These are phyloP conservation scores for Corynespora cassiicola DNA, from an alignment of 2,329 filamentous ascomycete genomes.

Conservation along the genomic window DNA sequence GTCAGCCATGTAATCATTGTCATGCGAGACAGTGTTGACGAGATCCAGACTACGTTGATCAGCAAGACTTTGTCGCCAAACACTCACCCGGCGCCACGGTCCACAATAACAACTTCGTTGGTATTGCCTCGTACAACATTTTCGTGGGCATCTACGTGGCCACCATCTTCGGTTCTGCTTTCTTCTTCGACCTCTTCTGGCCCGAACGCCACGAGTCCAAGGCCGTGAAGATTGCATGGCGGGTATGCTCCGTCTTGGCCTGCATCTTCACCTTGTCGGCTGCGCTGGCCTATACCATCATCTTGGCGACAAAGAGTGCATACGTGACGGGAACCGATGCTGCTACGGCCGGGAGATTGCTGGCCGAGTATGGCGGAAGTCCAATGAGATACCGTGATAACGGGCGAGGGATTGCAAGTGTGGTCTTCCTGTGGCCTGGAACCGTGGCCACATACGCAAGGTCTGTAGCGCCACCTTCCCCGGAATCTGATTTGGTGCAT, in stretches of 20 bases:
- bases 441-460: slow-evolving; percentile 56
- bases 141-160: slow-evolving; percentile 64
- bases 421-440: slow-evolving; percentile 62
- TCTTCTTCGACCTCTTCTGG: slow-evolving; percentile 70
- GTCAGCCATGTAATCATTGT: not conserved
- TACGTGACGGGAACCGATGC: slow-evolving; percentile 52
- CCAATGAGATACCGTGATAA: slow-evolving; percentile 57
- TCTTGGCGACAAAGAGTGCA: slow-evolving; percentile 56
- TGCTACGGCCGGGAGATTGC: slow-evolving; percentile 35
- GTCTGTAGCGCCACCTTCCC: slow-evolving; percentile 31
- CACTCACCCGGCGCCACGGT: slow-evolving; percentile 50
- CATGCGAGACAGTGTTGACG: slow-evolving; percentile 3
- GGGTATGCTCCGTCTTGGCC: slow-evolving; percentile 57
- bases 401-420: slow-evolving; percentile 56
- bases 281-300: slow-evolving; percentile 59
- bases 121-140: slow-evolving; percentile 64
- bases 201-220: slow-evolving; percentile 59
- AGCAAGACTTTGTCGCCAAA: slow-evolving; percentile 56
- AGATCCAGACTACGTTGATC: slow-evolving; percentile 59
- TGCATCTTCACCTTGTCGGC: slow-evolving; percentile 55
- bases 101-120: slow-evolving; percentile 63
- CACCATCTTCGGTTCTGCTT: slow-evolving; percentile 64
- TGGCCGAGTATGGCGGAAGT: slow-evolving; percentile 45
- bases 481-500: not conserved
- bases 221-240: slow-evolving; percentile 62